Conservation (phyloP, 441 rosid species). For the Eutrema salsugineum region DNA sequence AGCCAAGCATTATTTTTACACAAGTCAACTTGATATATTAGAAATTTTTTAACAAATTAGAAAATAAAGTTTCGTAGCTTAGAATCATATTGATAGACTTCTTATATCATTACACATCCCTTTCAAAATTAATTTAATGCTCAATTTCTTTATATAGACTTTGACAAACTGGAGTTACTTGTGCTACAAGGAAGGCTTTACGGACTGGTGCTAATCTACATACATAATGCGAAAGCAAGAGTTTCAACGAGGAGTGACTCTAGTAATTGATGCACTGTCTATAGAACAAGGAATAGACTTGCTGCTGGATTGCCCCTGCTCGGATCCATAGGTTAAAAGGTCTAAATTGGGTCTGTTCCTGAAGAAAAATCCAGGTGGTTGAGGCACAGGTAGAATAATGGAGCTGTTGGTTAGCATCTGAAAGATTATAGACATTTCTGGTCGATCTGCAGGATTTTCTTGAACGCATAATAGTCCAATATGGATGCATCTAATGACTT, state of each 20-base stretch:
- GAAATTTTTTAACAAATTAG: no score
- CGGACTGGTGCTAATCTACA: background rate
- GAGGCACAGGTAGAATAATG: background rate
- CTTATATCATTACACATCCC: background rate
- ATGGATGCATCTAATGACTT: constrained; percentile 23
- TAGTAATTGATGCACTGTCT: constrained; percentile 32
- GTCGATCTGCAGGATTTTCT: constrained; percentile 25
- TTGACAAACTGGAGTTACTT: background rate
- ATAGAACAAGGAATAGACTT: constrained; percentile 14
- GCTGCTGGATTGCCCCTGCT: constrained; percentile 19
- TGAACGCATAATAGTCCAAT: background rate
- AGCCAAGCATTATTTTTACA: no score
- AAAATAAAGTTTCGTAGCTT: no score
- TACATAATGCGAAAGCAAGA: background rate
- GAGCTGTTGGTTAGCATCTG: constrained; percentile 21
- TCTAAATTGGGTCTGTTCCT: background rate
- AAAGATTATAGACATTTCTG: constrained; percentile 25
- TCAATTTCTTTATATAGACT: background rate
- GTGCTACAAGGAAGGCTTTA: background rate
- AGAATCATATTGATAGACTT: background rate
- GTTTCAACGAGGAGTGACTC: constrained; percentile 30
- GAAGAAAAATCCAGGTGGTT: constrained; percentile 16
- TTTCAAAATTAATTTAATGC: background rate
- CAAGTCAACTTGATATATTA: background rate
- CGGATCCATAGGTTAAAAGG: background rate